These are phyloP conservation scores for Pseudogymnoascus sp. DNA, from an alignment of 2,329 filamentous ascomycete species.

Conservation along the genomic window DNA sequence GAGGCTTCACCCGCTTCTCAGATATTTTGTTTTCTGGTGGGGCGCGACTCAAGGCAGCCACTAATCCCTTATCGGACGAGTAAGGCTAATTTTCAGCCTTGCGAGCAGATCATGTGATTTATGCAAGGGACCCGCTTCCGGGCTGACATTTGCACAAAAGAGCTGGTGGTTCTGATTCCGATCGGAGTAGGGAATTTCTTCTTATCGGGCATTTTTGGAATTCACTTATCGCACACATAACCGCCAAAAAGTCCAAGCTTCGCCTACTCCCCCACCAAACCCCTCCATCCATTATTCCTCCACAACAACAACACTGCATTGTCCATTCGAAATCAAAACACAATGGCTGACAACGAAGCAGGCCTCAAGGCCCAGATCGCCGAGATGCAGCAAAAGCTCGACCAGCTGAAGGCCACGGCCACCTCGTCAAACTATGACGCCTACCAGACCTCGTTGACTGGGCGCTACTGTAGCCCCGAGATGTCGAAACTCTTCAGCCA, in stretches of 20 bases:
- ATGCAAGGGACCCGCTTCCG: not conserved
- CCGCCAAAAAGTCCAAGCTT: constrained; percentile 4
- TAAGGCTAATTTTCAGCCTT: not conserved
- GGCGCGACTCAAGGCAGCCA: constrained; percentile 6
- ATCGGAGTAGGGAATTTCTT: constrained; percentile 3
- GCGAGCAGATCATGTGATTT: not conserved
- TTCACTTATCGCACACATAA: constrained; percentile 6
- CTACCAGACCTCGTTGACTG: constrained; percentile 61
- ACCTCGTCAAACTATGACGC: constrained; percentile 34
- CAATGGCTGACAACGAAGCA: constrained; percentile 3
- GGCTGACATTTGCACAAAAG: not conserved
- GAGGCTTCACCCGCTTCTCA: not conserved
- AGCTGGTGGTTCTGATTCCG: constrained; percentile 3
- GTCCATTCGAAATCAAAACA: constrained; percentile 3
- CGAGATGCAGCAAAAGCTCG: not conserved
- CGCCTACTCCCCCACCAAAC: constrained; percentile 6
- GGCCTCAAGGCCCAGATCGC: constrained; percentile 1
- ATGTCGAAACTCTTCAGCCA: constrained; percentile 76
- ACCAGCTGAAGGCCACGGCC: not conserved
- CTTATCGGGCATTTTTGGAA: constrained; percentile 2
- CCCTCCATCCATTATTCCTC: constrained; percentile 3
- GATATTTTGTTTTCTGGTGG: constrained; percentile 8
- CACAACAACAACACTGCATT: not conserved
- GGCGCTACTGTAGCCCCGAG: constrained; percentile 64
- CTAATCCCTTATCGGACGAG: constrained; percentile 5